phyloP scores from a whole-genome alignment of 495 filamentous ascomycete genomes.

The Penicillium odoratum region DNA sequence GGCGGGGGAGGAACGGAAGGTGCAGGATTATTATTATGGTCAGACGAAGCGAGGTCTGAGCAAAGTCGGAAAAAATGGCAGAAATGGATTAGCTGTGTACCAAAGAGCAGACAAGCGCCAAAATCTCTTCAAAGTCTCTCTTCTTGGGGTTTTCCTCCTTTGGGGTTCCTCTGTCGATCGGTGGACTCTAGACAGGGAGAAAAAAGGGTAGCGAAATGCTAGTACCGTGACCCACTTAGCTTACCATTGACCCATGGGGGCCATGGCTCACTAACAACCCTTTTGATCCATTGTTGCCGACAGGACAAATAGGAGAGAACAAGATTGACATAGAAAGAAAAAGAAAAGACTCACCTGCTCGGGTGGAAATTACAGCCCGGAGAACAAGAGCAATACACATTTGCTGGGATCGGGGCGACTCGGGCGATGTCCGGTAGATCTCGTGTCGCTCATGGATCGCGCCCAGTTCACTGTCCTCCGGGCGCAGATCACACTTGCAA shows the following conservation, averaged over 20 bases:
- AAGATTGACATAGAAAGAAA: neutral
- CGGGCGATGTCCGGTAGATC: slow-evolving; percentile 69
- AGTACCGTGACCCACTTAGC: slow-evolving; percentile 35
- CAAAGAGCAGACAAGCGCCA: slow-evolving; percentile 10
- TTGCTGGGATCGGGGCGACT: slow-evolving; percentile 70
- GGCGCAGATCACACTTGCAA: slow-evolving; percentile 80
- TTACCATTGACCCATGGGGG: slow-evolving; percentile 21
- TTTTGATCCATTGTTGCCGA: slow-evolving; percentile 9
- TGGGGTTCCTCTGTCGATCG: slow-evolving; percentile 24
- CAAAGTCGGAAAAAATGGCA: slow-evolving; percentile 8
- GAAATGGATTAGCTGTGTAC: slow-evolving; percentile 15
- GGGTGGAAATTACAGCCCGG: slow-evolving; percentile 61
- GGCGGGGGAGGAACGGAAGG: slow-evolving; percentile 21
- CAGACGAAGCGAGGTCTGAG: slow-evolving; percentile 21
- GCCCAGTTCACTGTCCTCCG: slow-evolving; percentile 43
- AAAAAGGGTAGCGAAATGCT: slow-evolving; percentile 35
- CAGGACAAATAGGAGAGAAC: slow-evolving; percentile 3
- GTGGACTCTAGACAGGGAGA: slow-evolving; percentile 20
- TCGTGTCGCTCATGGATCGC: slow-evolving; percentile 60
- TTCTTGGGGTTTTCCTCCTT: slow-evolving; percentile 3
- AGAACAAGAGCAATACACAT: slow-evolving; percentile 78
- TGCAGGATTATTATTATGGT: slow-evolving; percentile 14
- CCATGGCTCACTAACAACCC: slow-evolving; percentile 25
- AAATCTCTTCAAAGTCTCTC: slow-evolving; percentile 10
- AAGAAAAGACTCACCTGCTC: slow-evolving; percentile 59